Percentiles rank a stretch among this genome's conserved stretches.
Conservation (phyloP, 2,329 filamentous ascomycete genomes). For the Juglanconis oblonga region DNA sequence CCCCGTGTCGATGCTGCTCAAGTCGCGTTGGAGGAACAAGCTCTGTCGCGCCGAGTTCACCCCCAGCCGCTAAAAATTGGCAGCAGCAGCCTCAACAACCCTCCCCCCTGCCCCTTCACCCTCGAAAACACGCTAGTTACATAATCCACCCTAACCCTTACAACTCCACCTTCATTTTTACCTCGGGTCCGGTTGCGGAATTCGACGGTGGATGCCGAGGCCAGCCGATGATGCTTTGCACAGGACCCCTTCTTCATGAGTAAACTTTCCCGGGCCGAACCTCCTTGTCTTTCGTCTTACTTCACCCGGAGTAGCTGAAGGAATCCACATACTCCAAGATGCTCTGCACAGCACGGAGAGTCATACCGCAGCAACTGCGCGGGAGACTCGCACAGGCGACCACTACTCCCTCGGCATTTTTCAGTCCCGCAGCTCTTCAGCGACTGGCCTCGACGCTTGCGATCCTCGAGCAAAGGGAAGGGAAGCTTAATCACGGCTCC, state of each 20-base stretch:
- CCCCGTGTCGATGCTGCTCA: conserved; percentile 8
- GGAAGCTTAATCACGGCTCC: conserved; percentile 78
- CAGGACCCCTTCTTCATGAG: neutral
- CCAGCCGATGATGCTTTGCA: conserved; percentile 15
- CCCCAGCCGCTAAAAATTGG: conserved; percentile 11
- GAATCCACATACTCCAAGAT: conserved; percentile 2
- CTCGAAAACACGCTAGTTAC: too few species aligned
- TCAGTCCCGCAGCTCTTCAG: conserved; percentile 53
- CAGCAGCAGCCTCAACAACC: conserved; percentile 9
- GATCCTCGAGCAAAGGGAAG: conserved; percentile 87
- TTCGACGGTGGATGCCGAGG: conserved; percentile 6
- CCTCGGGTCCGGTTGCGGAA: neutral
- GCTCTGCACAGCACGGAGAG: conserved; percentile 17
- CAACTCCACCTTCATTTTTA: conserved; percentile 2
- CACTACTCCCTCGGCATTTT: conserved; percentile 28
- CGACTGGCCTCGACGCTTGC: conserved; percentile 84
- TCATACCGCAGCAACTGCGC: conserved; percentile 15
- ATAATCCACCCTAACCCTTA: neutral
- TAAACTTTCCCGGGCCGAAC: neutral
- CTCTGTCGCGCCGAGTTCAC: conserved; percentile 1
- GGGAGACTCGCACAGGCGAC: conserved; percentile 17
- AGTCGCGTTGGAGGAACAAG: conserved; percentile 18
- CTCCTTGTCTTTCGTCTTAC: neutral
- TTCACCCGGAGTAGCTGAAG: neutral
- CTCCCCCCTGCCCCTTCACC: too few species aligned